Evolutionary conservation across 2,329 filamentous ascomycete genomes (phyloP).

Genomic region (Aureobasidium subglaciale): DNA sequence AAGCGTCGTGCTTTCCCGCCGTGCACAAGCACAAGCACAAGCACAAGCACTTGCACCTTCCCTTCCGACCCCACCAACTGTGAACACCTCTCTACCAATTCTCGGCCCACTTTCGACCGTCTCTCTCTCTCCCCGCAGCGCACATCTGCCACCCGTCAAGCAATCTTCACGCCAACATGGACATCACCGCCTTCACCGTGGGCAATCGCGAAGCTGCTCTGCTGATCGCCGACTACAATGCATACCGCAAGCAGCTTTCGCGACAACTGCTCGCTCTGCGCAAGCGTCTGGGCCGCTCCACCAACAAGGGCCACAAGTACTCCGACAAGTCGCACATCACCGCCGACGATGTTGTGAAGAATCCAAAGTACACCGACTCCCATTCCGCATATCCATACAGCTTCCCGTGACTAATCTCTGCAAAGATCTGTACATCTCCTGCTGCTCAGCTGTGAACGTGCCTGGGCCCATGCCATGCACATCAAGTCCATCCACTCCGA

Average conservation of each 20-base stretch:
- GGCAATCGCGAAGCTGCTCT: constrained; percentile 75
- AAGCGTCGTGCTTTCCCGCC: not conserved
- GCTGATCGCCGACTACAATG: constrained; percentile 79
- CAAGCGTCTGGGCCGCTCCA: constrained; percentile 77
- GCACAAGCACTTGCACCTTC: no score
- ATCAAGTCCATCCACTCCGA: constrained; percentile 78
- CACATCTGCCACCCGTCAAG: not conserved
- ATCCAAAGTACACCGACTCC: constrained; percentile 59
- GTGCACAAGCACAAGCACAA: no score
- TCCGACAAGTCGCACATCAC: constrained; percentile 62
- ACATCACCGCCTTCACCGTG: constrained; percentile 80
- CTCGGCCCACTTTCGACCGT: no score
- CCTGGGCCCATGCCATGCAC: constrained; percentile 93
- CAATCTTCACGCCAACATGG: constrained; percentile 44
- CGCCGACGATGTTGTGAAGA: constrained; percentile 64
- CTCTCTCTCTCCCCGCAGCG: not conserved
- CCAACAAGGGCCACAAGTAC: constrained; percentile 82
- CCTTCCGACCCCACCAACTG: constrained; percentile 1
- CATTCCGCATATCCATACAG: not conserved
- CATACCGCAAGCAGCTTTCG: constrained; percentile 72
- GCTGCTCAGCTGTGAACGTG: constrained; percentile 78
- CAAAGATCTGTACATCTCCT: constrained; percentile 68
- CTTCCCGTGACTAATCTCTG: not conserved
- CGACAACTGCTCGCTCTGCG: constrained; percentile 76
- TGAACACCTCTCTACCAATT: no score